Evolutionary conservation across 306 rosid species (phyloP).

Genomic region (Abrus precatorius): DNA sequence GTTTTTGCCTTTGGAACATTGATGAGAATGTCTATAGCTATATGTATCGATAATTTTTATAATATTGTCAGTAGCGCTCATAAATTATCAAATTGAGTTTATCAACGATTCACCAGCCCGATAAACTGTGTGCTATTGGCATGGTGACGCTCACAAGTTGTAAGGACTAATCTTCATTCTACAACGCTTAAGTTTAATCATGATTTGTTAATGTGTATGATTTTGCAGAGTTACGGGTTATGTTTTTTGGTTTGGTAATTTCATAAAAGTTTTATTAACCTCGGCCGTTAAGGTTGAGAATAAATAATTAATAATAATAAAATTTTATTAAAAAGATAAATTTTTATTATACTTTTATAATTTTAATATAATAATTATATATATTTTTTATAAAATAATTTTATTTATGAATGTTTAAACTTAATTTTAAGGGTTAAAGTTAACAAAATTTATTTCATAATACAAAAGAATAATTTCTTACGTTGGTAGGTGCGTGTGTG

Average conservation of each 20-base stretch:
- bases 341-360: too few relatives aligned
- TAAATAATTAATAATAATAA: too few relatives aligned
- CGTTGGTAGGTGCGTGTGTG: too few relatives aligned
- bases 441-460: too few relatives aligned
- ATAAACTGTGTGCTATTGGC: neutral
- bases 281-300: too few relatives aligned
- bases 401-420: too few relatives aligned
- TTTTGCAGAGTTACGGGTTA: neutral
- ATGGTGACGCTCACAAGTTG: neutral
- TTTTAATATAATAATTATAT: too few relatives aligned
- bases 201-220: neutral
- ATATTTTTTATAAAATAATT: too few relatives aligned
- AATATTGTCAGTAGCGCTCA: conserved; percentile 63
- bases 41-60: conserved; percentile 66
- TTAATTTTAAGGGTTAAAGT: too few relatives aligned
- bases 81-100: conserved; percentile 45
- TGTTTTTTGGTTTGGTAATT: neutral
- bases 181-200: neutral
- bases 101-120: neutral
- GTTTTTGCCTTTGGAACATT: conserved; percentile 60
- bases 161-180: neutral
- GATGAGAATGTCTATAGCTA: conserved; percentile 76
- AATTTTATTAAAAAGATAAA: too few relatives aligned
- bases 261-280: too few relatives aligned
- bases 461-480: neutral